Conservation (phyloP, 805 yeast genomes). For the Lipomyces yamadae region DNA sequence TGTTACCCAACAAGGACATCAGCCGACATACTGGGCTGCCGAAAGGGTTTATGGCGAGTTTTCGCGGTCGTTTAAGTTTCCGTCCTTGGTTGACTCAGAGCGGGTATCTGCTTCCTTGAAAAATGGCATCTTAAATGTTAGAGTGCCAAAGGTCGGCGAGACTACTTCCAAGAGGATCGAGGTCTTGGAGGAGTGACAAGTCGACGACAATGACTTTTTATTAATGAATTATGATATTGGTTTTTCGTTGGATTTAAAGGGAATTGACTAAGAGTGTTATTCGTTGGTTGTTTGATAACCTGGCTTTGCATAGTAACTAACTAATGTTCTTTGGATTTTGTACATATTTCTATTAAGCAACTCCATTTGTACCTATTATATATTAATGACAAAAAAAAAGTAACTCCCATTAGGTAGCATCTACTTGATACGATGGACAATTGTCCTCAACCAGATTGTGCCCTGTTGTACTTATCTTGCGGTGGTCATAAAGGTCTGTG, state of each 20-base stretch:
- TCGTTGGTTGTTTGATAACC: too few relatives aligned
- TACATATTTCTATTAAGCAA: too few relatives aligned
- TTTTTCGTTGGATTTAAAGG: not conserved
- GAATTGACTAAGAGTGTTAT: not conserved
- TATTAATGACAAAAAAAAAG: too few relatives aligned
- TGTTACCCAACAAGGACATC: not conserved
- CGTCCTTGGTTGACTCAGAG: slow-evolving; percentile 23
- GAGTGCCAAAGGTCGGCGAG: slow-evolving; percentile 25
- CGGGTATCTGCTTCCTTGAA: slow-evolving; percentile 27
- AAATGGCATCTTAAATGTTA: slow-evolving; percentile 26
- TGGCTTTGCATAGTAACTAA: too few relatives aligned
- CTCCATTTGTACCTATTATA: too few relatives aligned
- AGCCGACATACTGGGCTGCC: slow-evolving; percentile 27
- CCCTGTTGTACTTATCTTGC: too few relatives aligned
- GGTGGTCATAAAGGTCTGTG: too few relatives aligned
- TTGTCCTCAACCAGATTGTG: too few relatives aligned
- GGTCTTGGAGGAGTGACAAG: slow-evolving; percentile 1
- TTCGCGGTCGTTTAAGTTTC: slow-evolving; percentile 30
- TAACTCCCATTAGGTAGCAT: too few relatives aligned
- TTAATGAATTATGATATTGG: not conserved
- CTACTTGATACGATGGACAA: too few relatives aligned
- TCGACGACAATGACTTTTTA: not conserved
- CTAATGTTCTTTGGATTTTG: too few relatives aligned
- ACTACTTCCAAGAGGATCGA: slow-evolving; percentile 12
- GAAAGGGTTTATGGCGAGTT: slow-evolving; percentile 31